Base-by-base conservation (phyloP, 768 basidiomycete genomes). In the Suillus paluster region DNA sequence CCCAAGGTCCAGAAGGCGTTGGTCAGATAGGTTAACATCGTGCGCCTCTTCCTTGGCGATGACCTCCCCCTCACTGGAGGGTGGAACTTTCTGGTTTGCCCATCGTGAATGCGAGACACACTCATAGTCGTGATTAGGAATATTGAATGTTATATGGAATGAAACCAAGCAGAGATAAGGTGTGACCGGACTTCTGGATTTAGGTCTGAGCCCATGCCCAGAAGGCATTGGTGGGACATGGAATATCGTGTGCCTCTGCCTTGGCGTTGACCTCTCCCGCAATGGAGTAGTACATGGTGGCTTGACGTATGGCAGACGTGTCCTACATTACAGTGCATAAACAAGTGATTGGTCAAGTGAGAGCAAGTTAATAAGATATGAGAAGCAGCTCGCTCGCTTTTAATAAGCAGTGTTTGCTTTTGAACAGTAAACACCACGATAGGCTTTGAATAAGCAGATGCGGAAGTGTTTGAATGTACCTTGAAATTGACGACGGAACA, bases 141-240 rank as follows among this genome's bases (percentile, higher is more conserved):
- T 25, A n/a, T 25, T 4, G 10, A 19, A 39, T 2, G 3, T 39
- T 39, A 55, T 55, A 55, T 39, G 7, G 11, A 19, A 38, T 19
- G 5, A 15, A 17, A 55, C 5, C 10, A 23, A 39, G 25, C 1
- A 55, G 38, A 55, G 54, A 55, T 55, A 55, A 55, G 54, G 54
- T 55, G 54, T 27, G 25, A 55, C 84, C 67, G 84, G 83, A 34
- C 83, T 76, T 21, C 80, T 73, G 68, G 85, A 86, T 63, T 85
- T 82, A 53, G 80, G 77, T 65, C 78, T 80, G 67, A 86, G 85
- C 84, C 84, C 19, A 86, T 78, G 45, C 83, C 79, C 42, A 77
- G 75, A 52, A 82, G 73, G 30, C 81, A 75, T 63, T 75, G 70
- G 71, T 86, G 80, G 3, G 77, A 75, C 67, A 2, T 25, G 44